Evolutionary conservation across 495 filamentous ascomycete species (phyloP).

Genomic region (Neurospora africana): DNA sequence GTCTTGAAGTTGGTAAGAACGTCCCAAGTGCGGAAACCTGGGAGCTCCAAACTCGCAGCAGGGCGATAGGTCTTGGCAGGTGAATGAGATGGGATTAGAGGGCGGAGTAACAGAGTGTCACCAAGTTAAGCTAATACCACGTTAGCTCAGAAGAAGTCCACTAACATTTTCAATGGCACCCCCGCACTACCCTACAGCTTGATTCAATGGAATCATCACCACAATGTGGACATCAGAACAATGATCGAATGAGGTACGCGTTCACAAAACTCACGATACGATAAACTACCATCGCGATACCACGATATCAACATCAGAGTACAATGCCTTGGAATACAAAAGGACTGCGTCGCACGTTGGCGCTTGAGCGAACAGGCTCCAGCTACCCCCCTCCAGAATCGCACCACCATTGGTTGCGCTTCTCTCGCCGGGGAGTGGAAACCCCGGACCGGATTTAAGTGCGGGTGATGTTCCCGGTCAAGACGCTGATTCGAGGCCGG

Average conservation of each 20-base stretch:
- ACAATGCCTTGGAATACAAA: background rate
- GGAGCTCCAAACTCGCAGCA: background rate
- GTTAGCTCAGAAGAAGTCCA: background rate
- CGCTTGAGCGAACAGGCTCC: background rate
- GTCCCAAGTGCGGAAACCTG: background rate
- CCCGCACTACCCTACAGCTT: background rate
- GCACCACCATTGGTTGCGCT: background rate
- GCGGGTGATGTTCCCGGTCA: background rate
- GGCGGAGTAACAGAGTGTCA: background rate
- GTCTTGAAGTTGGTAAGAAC: background rate
- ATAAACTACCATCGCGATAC: background rate
- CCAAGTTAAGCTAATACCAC: accelerated
- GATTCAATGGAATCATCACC: background rate
- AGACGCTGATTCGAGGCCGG: background rate
- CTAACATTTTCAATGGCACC: background rate
- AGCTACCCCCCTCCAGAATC: background rate
- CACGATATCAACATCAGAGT: background rate
- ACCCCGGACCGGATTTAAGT: background rate
- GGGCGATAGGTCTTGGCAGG: background rate
- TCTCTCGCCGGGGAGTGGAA: background rate
- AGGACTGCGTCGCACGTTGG: background rate
- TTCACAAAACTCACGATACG: background rate
- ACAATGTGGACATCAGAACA: background rate
- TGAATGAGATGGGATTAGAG: background rate
- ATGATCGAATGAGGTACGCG: background rate